Evolutionary conservation across 306 rosid genomes (phyloP).

Genomic region (Datisca glomerata): DNA sequence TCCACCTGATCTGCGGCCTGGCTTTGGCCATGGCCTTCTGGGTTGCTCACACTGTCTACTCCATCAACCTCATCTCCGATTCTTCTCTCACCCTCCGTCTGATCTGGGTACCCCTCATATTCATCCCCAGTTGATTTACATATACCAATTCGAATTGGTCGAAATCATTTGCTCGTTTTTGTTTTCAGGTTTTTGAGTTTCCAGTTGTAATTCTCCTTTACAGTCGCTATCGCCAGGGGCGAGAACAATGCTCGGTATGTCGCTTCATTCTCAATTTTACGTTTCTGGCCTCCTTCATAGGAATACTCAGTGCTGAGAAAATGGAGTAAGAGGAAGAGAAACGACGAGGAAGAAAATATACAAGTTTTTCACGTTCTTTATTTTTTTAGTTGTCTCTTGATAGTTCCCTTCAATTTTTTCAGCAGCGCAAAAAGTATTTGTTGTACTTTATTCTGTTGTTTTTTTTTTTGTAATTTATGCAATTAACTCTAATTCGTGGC

Average conservation of each 20-base stretch:
- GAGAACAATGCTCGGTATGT: constrained; percentile 27
- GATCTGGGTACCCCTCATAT: constrained; percentile 21
- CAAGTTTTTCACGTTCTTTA: not conserved
- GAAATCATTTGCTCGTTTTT: not conserved
- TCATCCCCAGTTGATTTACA: not conserved
- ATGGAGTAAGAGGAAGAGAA: not conserved
- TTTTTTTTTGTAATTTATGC: not conserved
- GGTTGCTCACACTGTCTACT: constrained; percentile 17
- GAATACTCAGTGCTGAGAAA: constrained; percentile 1
- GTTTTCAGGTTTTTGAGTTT: constrained; percentile 22
- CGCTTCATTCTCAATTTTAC: not conserved
- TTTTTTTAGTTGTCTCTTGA: too few species aligned
- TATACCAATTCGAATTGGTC: not conserved
- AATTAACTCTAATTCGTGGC: not conserved
- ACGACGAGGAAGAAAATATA: not conserved
- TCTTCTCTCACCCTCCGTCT: constrained; percentile 28
- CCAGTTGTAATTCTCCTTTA: constrained; percentile 35
- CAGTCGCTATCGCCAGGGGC: constrained; percentile 29
- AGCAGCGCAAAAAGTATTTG: too few species aligned
- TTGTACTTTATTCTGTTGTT: too few species aligned
- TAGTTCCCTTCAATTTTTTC: too few species aligned
- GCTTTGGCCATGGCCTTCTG: constrained; percentile 22
- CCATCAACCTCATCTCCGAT: constrained; percentile 29
- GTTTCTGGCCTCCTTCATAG: not conserved
- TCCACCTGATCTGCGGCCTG: constrained; percentile 20